Base-by-base conservation (phyloP, 495 filamentous ascomycete species). In the Daldinia childiae region DNA sequence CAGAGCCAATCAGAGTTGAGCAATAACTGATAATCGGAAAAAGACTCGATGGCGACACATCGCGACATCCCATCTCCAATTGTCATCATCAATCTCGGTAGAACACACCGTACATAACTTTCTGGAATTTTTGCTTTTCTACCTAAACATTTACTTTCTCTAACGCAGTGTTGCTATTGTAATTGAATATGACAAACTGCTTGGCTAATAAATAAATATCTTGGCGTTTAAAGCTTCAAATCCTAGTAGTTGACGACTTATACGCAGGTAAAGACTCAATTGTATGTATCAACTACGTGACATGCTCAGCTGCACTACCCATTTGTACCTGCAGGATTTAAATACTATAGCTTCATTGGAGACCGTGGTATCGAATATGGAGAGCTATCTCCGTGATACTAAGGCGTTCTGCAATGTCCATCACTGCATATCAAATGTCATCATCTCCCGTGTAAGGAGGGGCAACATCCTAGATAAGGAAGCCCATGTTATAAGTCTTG, bases 51-150 rank as follows among this genome's bases (percentile, higher is more conserved):
- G 70, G 56, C 70, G 70, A 73, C 62, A 73, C 56, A 73, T 73
- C 64, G 64, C 70, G 70, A 73, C 70, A 73, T 73, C 9, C 24
- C n/a, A 64, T 0, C 70, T 68, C 70, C 64, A 64, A 73, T 36
- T 73, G 59, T 51, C 70, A 68, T 62, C 70, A 73, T 73, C 56
- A 29, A 21, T 15, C 7, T n/a, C 41, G 7, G 15, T 6, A 27
- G 17, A 56, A 29, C 17, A 26, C 9, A 21, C n/a, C 36, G 4
- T 30, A 21, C 58, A 21, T 27, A 6, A 11, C 2, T 17, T 29
- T 15, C 27, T n/a, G 30, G 15, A 30, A 3, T 12, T 11, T 4
- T 56, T 1, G 5, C 17, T 12, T 26, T 14, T 7, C 11, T 36
- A 15, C 4, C 11, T 36, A 15, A 32, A 17, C 4, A 29, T 36